Conservation (phyloP, 495 filamentous ascomycete species). For the Daldinia decipiens region DNA sequence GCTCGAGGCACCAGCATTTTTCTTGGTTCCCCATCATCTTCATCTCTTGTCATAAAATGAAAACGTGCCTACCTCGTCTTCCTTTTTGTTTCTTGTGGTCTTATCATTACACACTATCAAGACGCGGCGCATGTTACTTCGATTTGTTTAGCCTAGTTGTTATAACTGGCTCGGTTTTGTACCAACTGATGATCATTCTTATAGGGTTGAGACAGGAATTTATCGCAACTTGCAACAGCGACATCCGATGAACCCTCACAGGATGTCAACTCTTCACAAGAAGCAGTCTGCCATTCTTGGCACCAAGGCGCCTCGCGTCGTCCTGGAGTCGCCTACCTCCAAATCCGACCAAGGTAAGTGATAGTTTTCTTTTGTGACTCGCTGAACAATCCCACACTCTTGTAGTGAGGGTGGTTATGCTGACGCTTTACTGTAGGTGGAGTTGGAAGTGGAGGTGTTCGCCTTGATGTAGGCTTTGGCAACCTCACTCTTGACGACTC, state of each 20-base stretch:
- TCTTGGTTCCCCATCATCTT: neutral
- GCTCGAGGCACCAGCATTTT: neutral
- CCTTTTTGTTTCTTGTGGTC: neutral
- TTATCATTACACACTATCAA: neutral
- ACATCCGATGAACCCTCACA: conserved; percentile 1
- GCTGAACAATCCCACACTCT: neutral
- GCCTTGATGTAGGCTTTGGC: conserved; percentile 21
- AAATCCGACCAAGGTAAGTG: conserved; percentile 39
- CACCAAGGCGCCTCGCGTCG: neutral
- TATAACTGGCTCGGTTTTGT: neutral
- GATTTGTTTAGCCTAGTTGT: neutral
- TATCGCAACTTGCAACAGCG: neutral
- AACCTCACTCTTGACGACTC: conserved; percentile 20
- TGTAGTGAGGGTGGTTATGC: neutral
- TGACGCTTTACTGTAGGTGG: conserved; percentile 22
- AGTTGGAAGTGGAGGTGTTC: conserved; percentile 18
- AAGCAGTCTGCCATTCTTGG: conserved; percentile 30
- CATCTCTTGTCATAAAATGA: neutral
- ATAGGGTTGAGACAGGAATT: conserved; percentile 4
- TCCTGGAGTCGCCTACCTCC: conserved; percentile 6
- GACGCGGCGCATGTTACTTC: neutral
- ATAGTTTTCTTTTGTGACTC: neutral
- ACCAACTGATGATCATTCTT: conserved; percentile 3
- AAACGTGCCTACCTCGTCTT: neutral
- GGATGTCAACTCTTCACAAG: conserved; percentile 27